These are phyloP conservation scores for Anacardium occidentale DNA, from an alignment of 345 rosid genomes.

Conservation along the genomic window DNA sequence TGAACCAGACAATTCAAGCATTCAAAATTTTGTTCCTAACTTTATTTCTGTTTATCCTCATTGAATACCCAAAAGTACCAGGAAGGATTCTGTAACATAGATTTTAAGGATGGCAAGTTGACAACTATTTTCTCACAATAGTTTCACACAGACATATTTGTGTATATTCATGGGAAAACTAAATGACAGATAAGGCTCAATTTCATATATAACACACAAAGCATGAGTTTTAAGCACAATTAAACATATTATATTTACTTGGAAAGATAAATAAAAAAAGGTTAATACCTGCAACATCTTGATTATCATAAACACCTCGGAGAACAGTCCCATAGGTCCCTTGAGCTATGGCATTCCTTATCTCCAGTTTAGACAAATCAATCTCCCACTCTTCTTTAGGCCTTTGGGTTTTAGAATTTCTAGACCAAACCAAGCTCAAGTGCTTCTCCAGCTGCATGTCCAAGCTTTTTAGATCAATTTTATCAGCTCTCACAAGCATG, in stretches of 20 bases:
- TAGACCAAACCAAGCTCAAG: constrained; percentile 79
- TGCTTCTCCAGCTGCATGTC: constrained; percentile 92
- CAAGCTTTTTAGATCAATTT: constrained; percentile 80
- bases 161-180: neutral
- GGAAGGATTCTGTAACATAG: neutral
- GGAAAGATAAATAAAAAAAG: constrained; percentile 10
- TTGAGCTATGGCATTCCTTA: constrained; percentile 56
- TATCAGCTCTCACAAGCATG: constrained; percentile 72
- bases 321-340: constrained; percentile 89
- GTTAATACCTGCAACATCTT: constrained; percentile 79
- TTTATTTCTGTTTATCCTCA: neutral
- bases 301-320: constrained; percentile 65
- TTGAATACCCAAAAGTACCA: neutral
- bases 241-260: neutral
- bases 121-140: neutral
- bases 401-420: constrained; percentile 50
- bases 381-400: constrained; percentile 90
- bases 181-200: neutral
- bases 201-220: neutral
- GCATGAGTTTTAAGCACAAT: neutral
- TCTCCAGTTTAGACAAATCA: constrained; percentile 74
- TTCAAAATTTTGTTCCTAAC: neutral
- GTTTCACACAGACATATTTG: neutral
- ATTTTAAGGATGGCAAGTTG: neutral
- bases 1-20: neutral